Conservation (phyloP, 75 land plant genomes). For the Ceratopteris richardii region DNA sequence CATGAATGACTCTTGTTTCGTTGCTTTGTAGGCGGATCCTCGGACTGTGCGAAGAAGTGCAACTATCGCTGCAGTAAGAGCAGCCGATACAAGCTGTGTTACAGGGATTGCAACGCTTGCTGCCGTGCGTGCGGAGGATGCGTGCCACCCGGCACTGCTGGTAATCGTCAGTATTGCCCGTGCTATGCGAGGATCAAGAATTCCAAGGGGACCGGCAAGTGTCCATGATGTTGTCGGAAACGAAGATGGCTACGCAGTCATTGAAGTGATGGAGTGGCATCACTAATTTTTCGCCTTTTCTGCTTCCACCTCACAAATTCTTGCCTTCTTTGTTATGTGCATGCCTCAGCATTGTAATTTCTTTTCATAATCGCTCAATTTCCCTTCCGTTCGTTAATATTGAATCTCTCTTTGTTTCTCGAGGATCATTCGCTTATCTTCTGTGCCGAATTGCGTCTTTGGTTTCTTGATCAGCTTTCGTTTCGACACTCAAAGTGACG, state of each 20-base stretch:
- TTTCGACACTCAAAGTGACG: too few relatives aligned
- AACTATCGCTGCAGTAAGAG: conserved; percentile 18
- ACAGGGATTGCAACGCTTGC: conserved; percentile 27
- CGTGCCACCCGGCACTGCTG: conserved; percentile 38
- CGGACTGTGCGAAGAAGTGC: conserved; percentile 25
- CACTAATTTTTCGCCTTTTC: not conserved
- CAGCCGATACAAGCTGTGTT: conserved; percentile 10
- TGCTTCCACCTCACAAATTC: not conserved
- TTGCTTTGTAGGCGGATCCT: too few relatives aligned
- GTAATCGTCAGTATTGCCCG: conserved; percentile 33
- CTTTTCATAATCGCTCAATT: too few relatives aligned
- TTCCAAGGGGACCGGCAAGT: conserved; percentile 22
- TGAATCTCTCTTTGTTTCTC: too few relatives aligned
- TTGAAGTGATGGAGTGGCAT: too few relatives aligned
- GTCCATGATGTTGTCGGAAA: conserved; percentile 13
- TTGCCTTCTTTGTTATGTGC: not conserved
- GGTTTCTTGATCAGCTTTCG: too few relatives aligned
- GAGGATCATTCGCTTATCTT: too few relatives aligned
- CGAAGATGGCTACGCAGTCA: too few relatives aligned
- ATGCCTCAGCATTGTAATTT: too few relatives aligned
- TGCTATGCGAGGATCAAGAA: conserved; percentile 40
- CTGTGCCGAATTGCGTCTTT: too few relatives aligned
- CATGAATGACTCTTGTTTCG: not conserved
- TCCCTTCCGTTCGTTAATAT: too few relatives aligned
- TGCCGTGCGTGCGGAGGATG: conserved; percentile 33